Percentiles rank a stretch among this genome's conserved stretches.
phyloP scores from a whole-genome alignment of 2,329 filamentous ascomycete species.

The Aspergillus alliaceus region DNA sequence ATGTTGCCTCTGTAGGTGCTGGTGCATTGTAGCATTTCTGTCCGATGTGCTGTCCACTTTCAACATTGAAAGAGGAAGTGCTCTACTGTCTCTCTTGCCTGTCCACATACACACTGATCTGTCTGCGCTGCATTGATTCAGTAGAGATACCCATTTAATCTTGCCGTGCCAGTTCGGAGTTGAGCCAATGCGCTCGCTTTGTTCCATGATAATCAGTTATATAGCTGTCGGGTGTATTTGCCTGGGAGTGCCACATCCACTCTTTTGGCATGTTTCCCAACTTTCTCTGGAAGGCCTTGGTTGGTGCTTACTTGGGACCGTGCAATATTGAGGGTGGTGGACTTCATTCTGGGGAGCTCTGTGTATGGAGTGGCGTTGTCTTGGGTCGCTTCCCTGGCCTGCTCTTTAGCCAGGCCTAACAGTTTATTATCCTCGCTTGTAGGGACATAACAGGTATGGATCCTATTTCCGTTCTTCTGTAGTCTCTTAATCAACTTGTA shows the following conservation, averaged over 20 bases:
- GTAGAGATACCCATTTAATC: conserved; percentile 31
- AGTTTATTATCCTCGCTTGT: conserved; percentile 14
- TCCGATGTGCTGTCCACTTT: conserved; percentile 26
- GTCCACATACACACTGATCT: conserved; percentile 20
- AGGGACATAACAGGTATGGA: conserved; percentile 18
- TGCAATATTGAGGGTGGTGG: too few relatives aligned
- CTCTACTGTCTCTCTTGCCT: too few relatives aligned
- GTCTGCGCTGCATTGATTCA: conserved; percentile 3
- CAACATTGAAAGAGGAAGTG: too few relatives aligned
- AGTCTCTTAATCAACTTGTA: conserved; percentile 24
- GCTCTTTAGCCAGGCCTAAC: conserved; percentile 18
- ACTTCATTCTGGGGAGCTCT: too few relatives aligned
- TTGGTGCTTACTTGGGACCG: conserved; percentile 18
- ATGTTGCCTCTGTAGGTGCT: conserved; percentile 24
- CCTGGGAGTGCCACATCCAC: conserved; percentile 29
- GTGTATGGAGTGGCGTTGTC: conserved; percentile 16
- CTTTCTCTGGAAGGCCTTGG: conserved; percentile 18
- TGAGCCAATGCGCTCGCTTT: conserved; percentile 22
- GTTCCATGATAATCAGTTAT: conserved; percentile 24
- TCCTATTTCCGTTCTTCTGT: conserved; percentile 19
- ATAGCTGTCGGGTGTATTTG: conserved; percentile 27
- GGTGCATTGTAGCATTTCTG: conserved; percentile 23
- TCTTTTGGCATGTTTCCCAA: conserved; percentile 24
- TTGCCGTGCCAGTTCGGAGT: conserved; percentile 19
- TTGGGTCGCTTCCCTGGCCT: conserved; percentile 20